These are phyloP conservation scores for Linnemannia exigua DNA, from an alignment of 192 early-diverging fungal genomes.

Conservation along the genomic window DNA sequence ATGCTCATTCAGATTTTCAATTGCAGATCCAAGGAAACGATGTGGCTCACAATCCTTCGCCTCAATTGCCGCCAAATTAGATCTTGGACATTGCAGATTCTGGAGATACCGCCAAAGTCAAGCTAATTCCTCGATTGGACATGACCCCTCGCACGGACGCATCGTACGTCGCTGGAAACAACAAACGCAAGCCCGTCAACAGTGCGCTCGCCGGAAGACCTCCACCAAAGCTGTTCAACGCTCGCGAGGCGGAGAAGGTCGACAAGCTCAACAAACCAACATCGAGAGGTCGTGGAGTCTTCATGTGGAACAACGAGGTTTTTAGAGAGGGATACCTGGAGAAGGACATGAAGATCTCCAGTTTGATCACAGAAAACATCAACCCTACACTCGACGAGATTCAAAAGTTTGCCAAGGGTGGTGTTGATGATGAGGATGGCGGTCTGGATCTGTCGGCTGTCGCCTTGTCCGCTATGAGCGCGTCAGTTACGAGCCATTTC, in stretches of 20 bases:
- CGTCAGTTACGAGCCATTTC: constrained; percentile 68
- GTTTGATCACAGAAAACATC: constrained; percentile 76
- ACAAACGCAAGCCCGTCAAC: constrained; percentile 73
- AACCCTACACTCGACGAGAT: constrained; percentile 96
- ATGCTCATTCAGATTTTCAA: constrained; percentile 4
- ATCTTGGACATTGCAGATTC: constrained; percentile 75
- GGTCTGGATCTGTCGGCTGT: constrained; percentile 68
- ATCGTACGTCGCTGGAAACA: constrained; percentile 38
- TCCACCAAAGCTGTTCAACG: constrained; percentile 86
- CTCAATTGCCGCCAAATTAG: constrained; percentile 9
- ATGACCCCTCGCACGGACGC: constrained; percentile 61
- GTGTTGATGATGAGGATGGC: constrained; percentile 76
- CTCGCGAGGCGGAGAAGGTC: constrained; percentile 61
- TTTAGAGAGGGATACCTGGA: constrained; percentile 87
- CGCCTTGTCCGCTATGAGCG: constrained; percentile 61
- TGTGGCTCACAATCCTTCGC: neutral
- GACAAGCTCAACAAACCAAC: constrained; percentile 65
- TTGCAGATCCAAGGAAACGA: neutral
- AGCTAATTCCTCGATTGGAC: constrained; percentile 83
- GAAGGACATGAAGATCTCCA: constrained; percentile 81
- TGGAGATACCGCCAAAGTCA: constrained; percentile 74
- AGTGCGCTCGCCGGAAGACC: constrained; percentile 63
- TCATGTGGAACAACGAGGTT: constrained; percentile 68
- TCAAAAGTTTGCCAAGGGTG: constrained; percentile 81
- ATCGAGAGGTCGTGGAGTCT: constrained; percentile 71